Base-by-base conservation (phyloP, 768 basidiomycete genomes). In the Mycena rosella region DNA sequence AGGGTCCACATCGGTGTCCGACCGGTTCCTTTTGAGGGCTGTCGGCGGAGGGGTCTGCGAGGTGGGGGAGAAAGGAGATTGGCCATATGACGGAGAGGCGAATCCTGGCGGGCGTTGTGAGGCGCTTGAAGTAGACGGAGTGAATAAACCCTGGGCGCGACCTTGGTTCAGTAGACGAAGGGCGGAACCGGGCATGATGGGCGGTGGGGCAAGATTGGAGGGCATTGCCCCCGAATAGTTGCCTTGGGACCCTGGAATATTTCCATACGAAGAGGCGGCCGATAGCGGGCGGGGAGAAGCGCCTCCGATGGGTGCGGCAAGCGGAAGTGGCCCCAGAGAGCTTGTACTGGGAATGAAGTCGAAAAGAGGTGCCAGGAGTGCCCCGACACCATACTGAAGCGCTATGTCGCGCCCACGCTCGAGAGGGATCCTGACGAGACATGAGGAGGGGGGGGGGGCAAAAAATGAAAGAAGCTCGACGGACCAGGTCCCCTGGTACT, bases 401-500 rank as follows among this genome's bases (percentile, higher is more conserved):
- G 98, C 96, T 52, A 99, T 91, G 73, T 99, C 96, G 63, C 94
- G 91, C 42, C 96, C 96, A 63, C 95, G 87, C 73, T 96, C 95
- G 44, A 98, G 91, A 1, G 98, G 98, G 73, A 99, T 97, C 97
- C 96, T 98, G 49, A 14, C 66, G 26, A 32, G 48, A 73, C 47
- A 38, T 55, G 42, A 51, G 38, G 29, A 59, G 20, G 30, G 17
- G 8, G 55, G 30, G 54, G 38, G 55, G 30, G 54, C 10, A 59
- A 52, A 29, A n/a, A 59, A n/a, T 48, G 24, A 60, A 52, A 60
- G 60, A 34, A 40, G 36, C 38, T 24, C 22, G 63, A 44, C 90
- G 76, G 75, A 97, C 97, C 98, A 99, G 63, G 97, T 99, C 71
- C 98, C 98, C 79, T 99, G 98, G 78, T 98, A 99, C 83, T 98